Evolutionary conservation across 495 filamentous ascomycete genomes (phyloP).

Genomic region (Aspergillus kassunensis): DNA sequence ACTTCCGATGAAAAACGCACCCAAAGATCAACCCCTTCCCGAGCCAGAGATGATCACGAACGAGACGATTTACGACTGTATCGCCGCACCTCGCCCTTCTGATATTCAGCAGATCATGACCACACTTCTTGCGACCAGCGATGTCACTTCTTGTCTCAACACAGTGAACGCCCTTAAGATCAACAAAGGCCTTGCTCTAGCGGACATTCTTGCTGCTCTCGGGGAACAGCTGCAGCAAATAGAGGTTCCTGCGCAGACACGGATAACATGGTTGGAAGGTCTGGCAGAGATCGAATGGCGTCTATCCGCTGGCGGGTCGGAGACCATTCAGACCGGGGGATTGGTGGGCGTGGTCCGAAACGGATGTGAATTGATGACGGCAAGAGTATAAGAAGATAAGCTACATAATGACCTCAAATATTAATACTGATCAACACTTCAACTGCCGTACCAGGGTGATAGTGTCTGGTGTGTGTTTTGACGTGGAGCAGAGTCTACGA

Average conservation of each 20-base stretch:
- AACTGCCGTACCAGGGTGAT: no score
- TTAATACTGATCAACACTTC: no score
- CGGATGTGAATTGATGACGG: constrained; percentile 71
- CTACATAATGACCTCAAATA: no score
- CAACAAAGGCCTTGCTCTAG: constrained; percentile 83
- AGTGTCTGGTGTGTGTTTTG: no score
- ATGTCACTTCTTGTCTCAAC: constrained; percentile 80
- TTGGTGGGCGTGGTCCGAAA: constrained; percentile 84
- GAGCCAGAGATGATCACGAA: constrained; percentile 79
- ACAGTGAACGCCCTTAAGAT: constrained; percentile 84
- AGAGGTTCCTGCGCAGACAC: constrained; percentile 81
- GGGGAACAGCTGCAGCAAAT: constrained; percentile 75
- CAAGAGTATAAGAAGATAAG: background rate
- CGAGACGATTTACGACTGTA: constrained; percentile 92
- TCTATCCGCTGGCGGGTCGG: constrained; percentile 83
- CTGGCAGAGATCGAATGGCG: constrained; percentile 90
- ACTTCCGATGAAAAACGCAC: constrained; percentile 59
- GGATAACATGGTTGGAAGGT: constrained; percentile 88
- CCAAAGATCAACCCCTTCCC: constrained; percentile 50
- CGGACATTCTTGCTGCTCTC: constrained; percentile 85
- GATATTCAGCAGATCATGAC: constrained; percentile 81
- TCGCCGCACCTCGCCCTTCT: constrained; percentile 87
- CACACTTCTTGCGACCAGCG: constrained; percentile 75
- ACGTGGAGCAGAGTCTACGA: no score
- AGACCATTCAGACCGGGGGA: constrained; percentile 86